Evolutionary conservation across 176 grass and related monocot genomes (phyloP).

Genomic region (Coix lacrymajobi): DNA sequence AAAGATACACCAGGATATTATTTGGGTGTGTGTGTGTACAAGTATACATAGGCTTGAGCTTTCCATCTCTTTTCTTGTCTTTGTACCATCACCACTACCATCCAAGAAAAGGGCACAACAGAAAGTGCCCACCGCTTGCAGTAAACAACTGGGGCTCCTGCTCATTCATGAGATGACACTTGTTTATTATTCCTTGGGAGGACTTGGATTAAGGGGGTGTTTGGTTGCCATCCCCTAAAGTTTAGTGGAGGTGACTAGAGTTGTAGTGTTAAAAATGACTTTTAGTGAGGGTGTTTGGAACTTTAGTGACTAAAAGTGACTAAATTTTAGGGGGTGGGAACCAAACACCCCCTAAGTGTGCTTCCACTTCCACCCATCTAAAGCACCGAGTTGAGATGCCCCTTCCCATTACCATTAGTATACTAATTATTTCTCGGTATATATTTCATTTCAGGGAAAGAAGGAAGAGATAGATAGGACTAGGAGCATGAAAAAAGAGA

Average conservation of each 20-base stretch:
- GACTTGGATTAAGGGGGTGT: not conserved
- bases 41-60: conserved; percentile 12
- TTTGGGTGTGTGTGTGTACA: conserved; percentile 1
- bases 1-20: conserved; percentile 29
- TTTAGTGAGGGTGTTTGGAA: too few species aligned
- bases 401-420: not conserved
- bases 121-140: conserved; percentile 21
- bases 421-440: not conserved
- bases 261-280: too few species aligned
- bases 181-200: conserved; percentile 39
- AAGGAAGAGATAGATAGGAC: not conserved
- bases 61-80: conserved; percentile 8
- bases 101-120: conserved; percentile 24
- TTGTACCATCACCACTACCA: conserved; percentile 38
- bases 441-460: not conserved
- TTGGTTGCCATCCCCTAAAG: too few species aligned
- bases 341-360: too few species aligned
- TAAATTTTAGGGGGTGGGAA: too few species aligned
- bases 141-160: conserved; percentile 27
- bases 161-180: conserved; percentile 13
- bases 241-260: too few species aligned
- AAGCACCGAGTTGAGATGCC: not conserved
- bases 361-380: conserved; percentile 12
- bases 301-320: too few species aligned
- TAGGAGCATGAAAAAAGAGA: not conserved